A percentile compares a stretch with the other conserved stretches of the same genome.
Evolutionary conservation across 2,329 filamentous ascomycete species (phyloP).

Genomic region (Aspergillus sp.): DNA sequence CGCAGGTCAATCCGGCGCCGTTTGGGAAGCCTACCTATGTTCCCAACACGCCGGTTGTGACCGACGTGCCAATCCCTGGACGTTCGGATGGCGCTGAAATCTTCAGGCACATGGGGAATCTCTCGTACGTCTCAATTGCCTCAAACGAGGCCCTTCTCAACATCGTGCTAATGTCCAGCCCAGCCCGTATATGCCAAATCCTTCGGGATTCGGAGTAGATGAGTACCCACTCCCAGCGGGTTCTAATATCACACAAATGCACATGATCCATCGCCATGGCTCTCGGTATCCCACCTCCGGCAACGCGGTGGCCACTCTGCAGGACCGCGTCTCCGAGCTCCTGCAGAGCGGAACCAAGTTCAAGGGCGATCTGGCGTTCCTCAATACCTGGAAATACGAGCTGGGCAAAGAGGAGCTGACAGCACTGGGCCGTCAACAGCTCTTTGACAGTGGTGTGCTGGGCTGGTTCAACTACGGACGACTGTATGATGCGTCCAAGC

Average conservation of each 20-base stretch:
- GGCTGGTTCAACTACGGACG: slow-evolving; percentile 51
- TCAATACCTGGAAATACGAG: slow-evolving; percentile 53
- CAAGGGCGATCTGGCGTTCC: slow-evolving; percentile 51
- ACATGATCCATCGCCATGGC: slow-evolving; percentile 56
- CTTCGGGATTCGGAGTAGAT: not conserved
- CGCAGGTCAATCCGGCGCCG: not conserved
- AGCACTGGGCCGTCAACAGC: slow-evolving; percentile 49
- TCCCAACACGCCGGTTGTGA: not conserved
- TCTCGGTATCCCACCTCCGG: slow-evolving; percentile 50
- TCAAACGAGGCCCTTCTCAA: not conserved
- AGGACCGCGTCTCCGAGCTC: slow-evolving; percentile 47
- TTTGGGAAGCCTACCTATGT: not conserved
- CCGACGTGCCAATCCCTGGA: not conserved
- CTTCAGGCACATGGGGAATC: not conserved
- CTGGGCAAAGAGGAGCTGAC: slow-evolving; percentile 48
- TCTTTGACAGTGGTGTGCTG: slow-evolving; percentile 52
- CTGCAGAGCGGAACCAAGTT: slow-evolving; percentile 33
- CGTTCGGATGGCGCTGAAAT: not conserved
- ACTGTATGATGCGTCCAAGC: slow-evolving; percentile 47
- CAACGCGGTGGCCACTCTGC: slow-evolving; percentile 25
- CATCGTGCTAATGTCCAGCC: not conserved
- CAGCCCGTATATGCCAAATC: not conserved
- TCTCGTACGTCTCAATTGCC: not conserved
- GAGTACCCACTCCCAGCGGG: slow-evolving; percentile 25
- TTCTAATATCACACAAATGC: slow-evolving; percentile 56